A percentile compares a stretch with the other conserved stretches of the same genome.
phyloP scores from a whole-genome alignment of 2,329 filamentous ascomycete species.

The Sporothrix inflata region DNA sequence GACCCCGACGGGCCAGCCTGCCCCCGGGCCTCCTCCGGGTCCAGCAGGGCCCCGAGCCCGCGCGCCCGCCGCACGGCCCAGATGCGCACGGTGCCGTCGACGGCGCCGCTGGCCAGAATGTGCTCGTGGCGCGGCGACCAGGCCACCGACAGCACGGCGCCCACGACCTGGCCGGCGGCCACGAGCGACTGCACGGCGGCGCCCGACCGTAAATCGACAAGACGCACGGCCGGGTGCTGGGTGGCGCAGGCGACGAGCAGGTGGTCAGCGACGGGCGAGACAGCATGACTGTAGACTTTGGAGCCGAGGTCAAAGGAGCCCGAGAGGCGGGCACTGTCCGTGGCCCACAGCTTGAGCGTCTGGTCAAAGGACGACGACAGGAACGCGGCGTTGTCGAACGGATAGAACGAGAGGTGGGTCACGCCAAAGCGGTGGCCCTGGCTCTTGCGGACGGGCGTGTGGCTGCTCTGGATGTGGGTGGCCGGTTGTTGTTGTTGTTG shows the following conservation, averaged over 20 bases:
- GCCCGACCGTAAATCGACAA: slow-evolving; percentile 85
- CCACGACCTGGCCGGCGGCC: slow-evolving; percentile 60
- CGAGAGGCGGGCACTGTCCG: slow-evolving; percentile 61
- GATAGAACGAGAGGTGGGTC: slow-evolving; percentile 76
- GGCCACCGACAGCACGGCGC: slow-evolving; percentile 67
- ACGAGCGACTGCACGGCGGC: slow-evolving; percentile 72
- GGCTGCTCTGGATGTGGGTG: not conserved
- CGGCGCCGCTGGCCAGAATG: slow-evolving; percentile 79
- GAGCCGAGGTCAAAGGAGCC: slow-evolving; percentile 70
- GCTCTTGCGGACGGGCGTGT: not conserved
- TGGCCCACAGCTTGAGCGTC: slow-evolving; percentile 74
- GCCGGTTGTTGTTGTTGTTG: slow-evolving; percentile 18
- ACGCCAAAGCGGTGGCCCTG: slow-evolving; percentile 68
- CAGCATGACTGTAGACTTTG: slow-evolving; percentile 75
- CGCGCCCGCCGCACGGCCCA: slow-evolving; percentile 87
- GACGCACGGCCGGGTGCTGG: slow-evolving; percentile 78
- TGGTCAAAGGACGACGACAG: slow-evolving; percentile 79
- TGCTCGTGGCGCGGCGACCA: slow-evolving; percentile 86
- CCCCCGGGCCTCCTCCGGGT: slow-evolving; percentile 82
- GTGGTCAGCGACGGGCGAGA: slow-evolving; percentile 72
- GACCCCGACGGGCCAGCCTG: slow-evolving; percentile 50
- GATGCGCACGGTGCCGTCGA: slow-evolving; percentile 79
- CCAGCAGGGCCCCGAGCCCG: slow-evolving; percentile 74
- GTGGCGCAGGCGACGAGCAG: slow-evolving; percentile 87
- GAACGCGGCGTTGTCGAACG: slow-evolving; percentile 75